Conservation (phyloP, 2,329 filamentous ascomycete genomes). For the Plenodomus biglobosus region DNA sequence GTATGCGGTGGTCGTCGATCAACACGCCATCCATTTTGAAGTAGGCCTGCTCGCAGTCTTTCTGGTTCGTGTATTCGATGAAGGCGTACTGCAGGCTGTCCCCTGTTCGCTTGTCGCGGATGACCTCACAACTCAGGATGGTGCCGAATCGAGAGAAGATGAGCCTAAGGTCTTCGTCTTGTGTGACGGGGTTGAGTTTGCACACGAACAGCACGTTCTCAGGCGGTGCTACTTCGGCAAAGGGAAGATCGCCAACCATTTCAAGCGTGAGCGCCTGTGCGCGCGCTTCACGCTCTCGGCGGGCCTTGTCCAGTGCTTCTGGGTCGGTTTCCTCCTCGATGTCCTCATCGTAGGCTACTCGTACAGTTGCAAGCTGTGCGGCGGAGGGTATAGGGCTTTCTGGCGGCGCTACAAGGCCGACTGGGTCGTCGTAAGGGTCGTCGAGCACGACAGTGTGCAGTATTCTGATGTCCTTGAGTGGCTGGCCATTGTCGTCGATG, state of each 20-base stretch:
- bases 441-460: conserved; percentile 90
- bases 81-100: conserved; percentile 98
- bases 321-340: conserved; percentile 78
- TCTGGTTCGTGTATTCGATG: conserved; percentile 92
- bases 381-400: conserved; percentile 79
- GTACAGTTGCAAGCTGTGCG: conserved; percentile 84
- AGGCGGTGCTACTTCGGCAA: conserved; percentile 94
- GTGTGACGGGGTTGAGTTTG: conserved; percentile 96
- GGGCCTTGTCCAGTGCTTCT: conserved; percentile 74
- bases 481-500: conserved; percentile 80
- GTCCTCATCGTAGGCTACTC: conserved; percentile 87
- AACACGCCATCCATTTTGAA: conserved; percentile 98
- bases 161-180: conserved; percentile 88
- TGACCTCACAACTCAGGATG: conserved; percentile 93
- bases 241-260: conserved; percentile 96
- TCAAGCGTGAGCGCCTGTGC: conserved; percentile 94
- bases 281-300: conserved; percentile 85
- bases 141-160: conserved; percentile 97
- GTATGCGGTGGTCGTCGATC: conserved; percentile 95
- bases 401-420: conserved; percentile 73
- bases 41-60: conserved; percentile 90
- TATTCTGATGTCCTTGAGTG: conserved; percentile 91
- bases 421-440: conserved; percentile 84
- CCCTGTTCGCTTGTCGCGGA: conserved; percentile 87
- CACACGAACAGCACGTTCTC: conserved; percentile 98